These are phyloP conservation scores for Tolypocladium tropicale DNA, from an alignment of 2,329 filamentous ascomycete genomes.

Conservation along the genomic window DNA sequence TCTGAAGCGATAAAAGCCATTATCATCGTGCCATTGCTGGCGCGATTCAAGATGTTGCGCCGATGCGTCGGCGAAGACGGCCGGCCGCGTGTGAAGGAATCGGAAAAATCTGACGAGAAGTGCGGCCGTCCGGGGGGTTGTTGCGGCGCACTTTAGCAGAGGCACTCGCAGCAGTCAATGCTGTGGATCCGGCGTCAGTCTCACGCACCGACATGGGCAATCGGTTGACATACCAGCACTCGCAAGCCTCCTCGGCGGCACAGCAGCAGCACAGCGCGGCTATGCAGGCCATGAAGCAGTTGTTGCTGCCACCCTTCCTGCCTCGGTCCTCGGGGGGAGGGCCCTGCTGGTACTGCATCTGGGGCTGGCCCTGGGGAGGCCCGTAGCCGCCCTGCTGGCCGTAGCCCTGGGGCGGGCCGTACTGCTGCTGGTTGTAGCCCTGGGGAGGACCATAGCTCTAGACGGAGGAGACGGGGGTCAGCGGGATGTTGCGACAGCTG, in stretches of 20 bases:
- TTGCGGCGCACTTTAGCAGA: constrained; percentile 16
- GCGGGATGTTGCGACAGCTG: not conserved
- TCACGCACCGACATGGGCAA: not conserved
- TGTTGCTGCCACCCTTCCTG: constrained; percentile 24
- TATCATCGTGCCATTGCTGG: not conserved
- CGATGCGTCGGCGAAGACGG: not conserved
- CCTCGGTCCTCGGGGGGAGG: constrained; percentile 19
- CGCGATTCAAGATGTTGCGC: not conserved
- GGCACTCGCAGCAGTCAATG: constrained; percentile 31
- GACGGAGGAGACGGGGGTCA: not conserved
- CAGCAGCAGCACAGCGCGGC: constrained; percentile 41
- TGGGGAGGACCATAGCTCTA: not conserved
- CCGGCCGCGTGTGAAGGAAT: not conserved
- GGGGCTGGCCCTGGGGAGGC: constrained; percentile 26
- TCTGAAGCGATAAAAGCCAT: not conserved
- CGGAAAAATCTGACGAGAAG: not conserved
- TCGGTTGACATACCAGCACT: constrained; percentile 31
- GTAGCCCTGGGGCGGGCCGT: constrained; percentile 11
- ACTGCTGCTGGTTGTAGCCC: not conserved
- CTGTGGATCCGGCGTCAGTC: constrained; percentile 9
- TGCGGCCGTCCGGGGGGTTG: not conserved
- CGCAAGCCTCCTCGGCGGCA: constrained; percentile 37
- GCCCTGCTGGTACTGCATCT: constrained; percentile 33
- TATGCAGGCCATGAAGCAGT: constrained; percentile 36
- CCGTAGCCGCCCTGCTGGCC: constrained; percentile 20